Percentiles rank a stretch among this genome's conserved stretches.
phyloP scores from a whole-genome alignment of 164 flowering plant species.

The Vitis amurensis region DNA sequence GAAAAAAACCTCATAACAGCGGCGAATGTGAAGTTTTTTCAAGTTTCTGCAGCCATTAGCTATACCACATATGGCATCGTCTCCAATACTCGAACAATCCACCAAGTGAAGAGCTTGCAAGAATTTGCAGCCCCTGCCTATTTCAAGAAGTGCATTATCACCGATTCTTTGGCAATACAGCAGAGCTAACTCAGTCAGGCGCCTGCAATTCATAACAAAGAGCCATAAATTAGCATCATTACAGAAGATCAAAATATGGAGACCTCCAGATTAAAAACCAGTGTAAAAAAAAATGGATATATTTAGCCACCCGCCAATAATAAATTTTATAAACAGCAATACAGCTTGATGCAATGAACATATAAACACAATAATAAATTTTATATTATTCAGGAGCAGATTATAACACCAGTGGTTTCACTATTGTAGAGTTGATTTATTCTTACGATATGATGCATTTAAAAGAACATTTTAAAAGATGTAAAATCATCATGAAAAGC shows the following conservation, averaged over 20 bases:
- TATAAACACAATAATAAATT: too few relatives aligned
- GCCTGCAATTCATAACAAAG: constrained; percentile 43
- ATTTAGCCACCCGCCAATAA: background rate
- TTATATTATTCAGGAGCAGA: background rate
- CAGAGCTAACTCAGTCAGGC: constrained; percentile 70
- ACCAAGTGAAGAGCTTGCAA: constrained; percentile 86
- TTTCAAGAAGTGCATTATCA: constrained; percentile 61
- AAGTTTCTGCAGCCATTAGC: constrained; percentile 76
- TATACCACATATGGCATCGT: constrained; percentile 73
- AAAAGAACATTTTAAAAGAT: background rate
- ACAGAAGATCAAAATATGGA: background rate
- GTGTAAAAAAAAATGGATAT: background rate
- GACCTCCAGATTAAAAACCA: background rate
- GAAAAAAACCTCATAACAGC: constrained; percentile 76
- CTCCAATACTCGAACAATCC: constrained; percentile 83
- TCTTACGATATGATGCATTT: too few relatives aligned
- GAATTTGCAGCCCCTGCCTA: constrained; percentile 76
- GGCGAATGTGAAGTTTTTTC: constrained; percentile 84
- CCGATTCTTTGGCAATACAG: constrained; percentile 78
- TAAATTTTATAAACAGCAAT: background rate
- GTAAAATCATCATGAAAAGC: background rate
- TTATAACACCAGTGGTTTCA: background rate
- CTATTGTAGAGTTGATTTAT: too few relatives aligned
- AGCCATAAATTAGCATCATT: constrained; percentile 9
- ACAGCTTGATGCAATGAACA: background rate